These are phyloP conservation scores for Diaporthe aspalathi DNA, from an alignment of 2,329 filamentous ascomycete genomes.

Conservation along the genomic window DNA sequence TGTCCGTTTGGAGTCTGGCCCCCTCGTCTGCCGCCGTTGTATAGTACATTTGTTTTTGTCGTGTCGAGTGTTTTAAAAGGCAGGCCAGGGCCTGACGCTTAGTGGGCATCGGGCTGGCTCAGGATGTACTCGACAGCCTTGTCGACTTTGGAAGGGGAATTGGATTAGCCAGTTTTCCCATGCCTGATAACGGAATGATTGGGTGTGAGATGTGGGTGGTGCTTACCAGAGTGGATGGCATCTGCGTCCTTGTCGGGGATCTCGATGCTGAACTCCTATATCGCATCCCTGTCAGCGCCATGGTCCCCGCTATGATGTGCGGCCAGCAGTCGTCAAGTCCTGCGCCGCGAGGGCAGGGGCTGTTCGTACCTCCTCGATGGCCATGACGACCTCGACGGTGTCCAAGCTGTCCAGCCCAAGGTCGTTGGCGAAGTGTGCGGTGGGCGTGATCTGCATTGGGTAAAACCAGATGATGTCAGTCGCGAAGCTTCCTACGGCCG, in stretches of 20 bases:
- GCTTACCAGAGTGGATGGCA: slow-evolving; percentile 90
- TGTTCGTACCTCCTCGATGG: slow-evolving; percentile 90
- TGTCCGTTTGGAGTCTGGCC: slow-evolving; percentile 10
- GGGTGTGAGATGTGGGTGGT: neutral
- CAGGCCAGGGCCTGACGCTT: slow-evolving; percentile 44
- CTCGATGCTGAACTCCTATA: slow-evolving; percentile 82
- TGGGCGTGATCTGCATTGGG: slow-evolving; percentile 76
- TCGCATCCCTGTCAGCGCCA: neutral
- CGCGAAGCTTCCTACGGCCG: neutral
- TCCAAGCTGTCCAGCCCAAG: slow-evolving; percentile 97
- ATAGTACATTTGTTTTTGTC: slow-evolving; percentile 19
- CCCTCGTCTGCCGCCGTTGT: neutral
- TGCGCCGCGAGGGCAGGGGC: slow-evolving; percentile 29
- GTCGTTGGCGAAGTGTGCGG: slow-evolving; percentile 95
- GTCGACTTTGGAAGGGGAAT: slow-evolving; percentile 70
- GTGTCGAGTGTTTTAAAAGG: neutral
- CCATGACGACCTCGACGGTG: slow-evolving; percentile 99
- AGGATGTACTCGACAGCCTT: slow-evolving; percentile 96
- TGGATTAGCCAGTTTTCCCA: neutral
- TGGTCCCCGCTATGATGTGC: neutral
- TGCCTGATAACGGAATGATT: no score
- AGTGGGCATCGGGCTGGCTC: slow-evolving; percentile 89
- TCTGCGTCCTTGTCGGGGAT: slow-evolving; percentile 98
- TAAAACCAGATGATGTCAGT: slow-evolving; percentile 28
- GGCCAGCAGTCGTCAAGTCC: slow-evolving; percentile 20